Percentiles rank a stretch among this genome's conserved stretches.
phyloP scores from a whole-genome alignment of 371 early-diverging fungal genomes.

The Mucor indicus region DNA sequence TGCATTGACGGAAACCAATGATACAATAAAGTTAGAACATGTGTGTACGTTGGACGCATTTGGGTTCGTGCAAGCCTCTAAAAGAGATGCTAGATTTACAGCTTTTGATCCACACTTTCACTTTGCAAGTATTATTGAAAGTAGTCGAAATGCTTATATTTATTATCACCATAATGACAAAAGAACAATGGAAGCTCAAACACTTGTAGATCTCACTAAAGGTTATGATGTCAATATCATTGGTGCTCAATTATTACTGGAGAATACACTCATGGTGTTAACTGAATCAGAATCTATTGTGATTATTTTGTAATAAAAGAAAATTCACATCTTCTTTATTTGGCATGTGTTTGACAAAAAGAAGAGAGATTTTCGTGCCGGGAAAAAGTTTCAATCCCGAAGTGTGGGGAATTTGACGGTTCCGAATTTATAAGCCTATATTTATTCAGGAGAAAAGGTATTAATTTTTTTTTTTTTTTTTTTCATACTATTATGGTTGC shows the following conservation, averaged over 20 bases:
- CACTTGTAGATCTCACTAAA: conserved; percentile 36
- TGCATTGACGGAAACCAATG: conserved; percentile 21
- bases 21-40: conserved; percentile 33
- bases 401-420: too few relatives aligned
- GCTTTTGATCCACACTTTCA: conserved; percentile 1
- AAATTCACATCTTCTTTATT: too few relatives aligned
- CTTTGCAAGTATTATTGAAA: conserved; percentile 64
- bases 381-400: too few relatives aligned
- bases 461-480: not conserved
- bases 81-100: conserved; percentile 17
- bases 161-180: conserved; percentile 52
- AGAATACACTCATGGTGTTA: conserved; percentile 40
- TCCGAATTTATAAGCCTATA: too few relatives aligned
- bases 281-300: conserved; percentile 46
- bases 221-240: conserved; percentile 43
- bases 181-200: conserved; percentile 28
- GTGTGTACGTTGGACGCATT: conserved; percentile 68
- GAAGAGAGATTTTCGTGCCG: too few relatives aligned
- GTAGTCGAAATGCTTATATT: conserved; percentile 65
- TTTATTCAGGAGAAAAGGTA: too few relatives aligned
- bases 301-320: conserved; percentile 8
- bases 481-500: not conserved
- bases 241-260: conserved; percentile 45
- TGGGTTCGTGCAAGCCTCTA: conserved; percentile 62
- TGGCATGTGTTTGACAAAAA: too few relatives aligned